Evolutionary conservation across 148 eudicot species (phyloP).

Genomic region (Arctostaphylos glauca): DNA sequence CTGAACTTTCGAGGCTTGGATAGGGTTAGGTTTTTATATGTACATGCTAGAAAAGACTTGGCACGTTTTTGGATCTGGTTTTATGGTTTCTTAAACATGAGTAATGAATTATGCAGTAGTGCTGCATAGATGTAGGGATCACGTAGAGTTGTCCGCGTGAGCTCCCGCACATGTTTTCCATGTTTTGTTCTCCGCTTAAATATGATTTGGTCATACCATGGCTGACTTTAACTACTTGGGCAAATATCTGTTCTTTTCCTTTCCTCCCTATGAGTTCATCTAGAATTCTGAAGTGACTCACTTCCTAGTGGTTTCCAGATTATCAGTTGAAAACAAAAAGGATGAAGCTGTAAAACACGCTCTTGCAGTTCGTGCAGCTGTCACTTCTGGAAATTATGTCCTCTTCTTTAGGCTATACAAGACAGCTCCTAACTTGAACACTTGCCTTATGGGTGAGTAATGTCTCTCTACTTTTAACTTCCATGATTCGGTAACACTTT

Average conservation of each 20-base stretch:
- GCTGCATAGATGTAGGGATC: conserved; percentile 1
- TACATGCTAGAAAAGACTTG: neutral
- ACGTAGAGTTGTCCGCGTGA: neutral
- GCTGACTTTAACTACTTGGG: neutral
- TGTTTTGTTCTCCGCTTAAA: too few species aligned
- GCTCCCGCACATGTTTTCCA: neutral
- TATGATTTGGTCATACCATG: neutral
- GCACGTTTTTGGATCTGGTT: neutral
- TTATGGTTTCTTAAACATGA: neutral
- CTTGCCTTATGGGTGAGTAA: conserved; percentile 79
- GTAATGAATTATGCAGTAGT: neutral
- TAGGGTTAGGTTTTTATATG: neutral
- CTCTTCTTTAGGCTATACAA: conserved; percentile 80
- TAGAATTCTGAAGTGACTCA: conserved; percentile 19
- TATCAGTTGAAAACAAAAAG: conserved; percentile 65
- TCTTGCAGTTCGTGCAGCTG: conserved; percentile 84
- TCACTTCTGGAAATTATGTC: conserved; percentile 84
- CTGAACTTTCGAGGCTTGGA: neutral
- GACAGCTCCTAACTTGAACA: conserved; percentile 75
- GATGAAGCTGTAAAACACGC: conserved; percentile 90
- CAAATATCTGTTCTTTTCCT: neutral
- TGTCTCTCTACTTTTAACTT: conserved; percentile 4
- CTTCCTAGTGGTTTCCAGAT: conserved; percentile 39
- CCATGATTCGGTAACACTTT: neutral
- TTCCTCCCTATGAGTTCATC: neutral